phyloP scores from a whole-genome alignment of 768 basidiomycete genomes.

The Cystobasidium onofrii region DNA sequence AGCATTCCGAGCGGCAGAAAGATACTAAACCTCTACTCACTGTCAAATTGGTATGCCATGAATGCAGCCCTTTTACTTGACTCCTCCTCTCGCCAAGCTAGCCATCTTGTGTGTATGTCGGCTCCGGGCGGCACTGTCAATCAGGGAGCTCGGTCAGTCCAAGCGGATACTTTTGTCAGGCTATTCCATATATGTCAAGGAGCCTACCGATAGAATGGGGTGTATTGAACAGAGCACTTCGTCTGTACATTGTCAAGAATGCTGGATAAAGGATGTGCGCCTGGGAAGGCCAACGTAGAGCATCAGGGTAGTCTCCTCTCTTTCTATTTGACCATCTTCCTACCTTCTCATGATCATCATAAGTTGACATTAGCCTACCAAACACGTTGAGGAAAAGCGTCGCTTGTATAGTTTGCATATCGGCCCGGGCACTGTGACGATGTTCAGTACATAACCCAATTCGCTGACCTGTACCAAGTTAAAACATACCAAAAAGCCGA shows the following conservation, averaged over 20 bases:
- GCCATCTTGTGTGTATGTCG: conserved; percentile 2
- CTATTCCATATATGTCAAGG: background rate
- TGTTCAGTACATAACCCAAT: no score
- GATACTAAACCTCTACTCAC: conserved; percentile 20
- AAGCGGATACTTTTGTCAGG: no score
- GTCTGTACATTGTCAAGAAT: conserved; percentile 13
- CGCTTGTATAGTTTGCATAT: conserved; percentile 40
- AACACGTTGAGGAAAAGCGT: conserved; percentile 27
- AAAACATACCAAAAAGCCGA: conserved; percentile 34
- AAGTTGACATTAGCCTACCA: conserved; percentile 18
- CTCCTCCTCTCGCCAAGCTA: conserved; percentile 4
- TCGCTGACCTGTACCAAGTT: no score
- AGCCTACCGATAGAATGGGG: background rate
- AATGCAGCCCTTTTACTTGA: conserved; percentile 11
- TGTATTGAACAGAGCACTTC: conserved; percentile 23
- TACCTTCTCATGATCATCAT: conserved; percentile 18
- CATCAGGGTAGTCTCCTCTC: no score
- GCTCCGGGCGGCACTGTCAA: background rate
- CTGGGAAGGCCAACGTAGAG: background rate
- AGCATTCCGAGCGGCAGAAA: background rate
- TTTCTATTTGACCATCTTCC: no score
- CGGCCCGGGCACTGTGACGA: conserved; percentile 37
- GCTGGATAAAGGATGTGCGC: conserved; percentile 16
- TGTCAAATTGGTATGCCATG: conserved; percentile 35
- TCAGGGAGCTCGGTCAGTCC: background rate